Conservation (phyloP, 75 land plant species). For the Selaginella tamariscina region DNA sequence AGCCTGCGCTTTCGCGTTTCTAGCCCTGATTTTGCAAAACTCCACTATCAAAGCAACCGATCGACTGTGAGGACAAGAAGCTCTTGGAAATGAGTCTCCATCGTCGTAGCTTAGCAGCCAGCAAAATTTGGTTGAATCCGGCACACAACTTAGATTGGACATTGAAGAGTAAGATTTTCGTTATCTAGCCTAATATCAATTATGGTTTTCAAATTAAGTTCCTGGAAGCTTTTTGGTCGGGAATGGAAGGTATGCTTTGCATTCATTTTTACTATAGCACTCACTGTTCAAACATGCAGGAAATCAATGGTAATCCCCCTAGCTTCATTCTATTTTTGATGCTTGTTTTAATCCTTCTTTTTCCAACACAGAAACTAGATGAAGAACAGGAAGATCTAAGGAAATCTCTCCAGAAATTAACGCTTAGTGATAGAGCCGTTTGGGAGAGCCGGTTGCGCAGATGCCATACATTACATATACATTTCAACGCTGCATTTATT, state of each 20-base stretch:
- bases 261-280: neutral
- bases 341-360: neutral
- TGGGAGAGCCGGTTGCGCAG: conserved; percentile 24
- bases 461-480: conserved; percentile 14
- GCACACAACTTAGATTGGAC: neutral
- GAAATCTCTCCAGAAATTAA: conserved; percentile 19
- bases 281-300: neutral
- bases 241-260: neutral
- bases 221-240: neutral
- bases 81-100: neutral
- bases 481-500: conserved; percentile 37
- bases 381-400: conserved; percentile 26
- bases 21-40: neutral
- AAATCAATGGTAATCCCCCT: neutral
- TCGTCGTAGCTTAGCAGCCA: no score
- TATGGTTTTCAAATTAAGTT: neutral
- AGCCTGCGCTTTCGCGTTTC: no score
- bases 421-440: conserved; percentile 21
- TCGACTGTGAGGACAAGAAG: neutral
- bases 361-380: conserved; percentile 15
- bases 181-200: no score
- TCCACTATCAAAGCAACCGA: neutral
- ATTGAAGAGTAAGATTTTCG: neutral
- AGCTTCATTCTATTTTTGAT: neutral
- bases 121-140: neutral